A percentile compares a stretch with the other conserved stretches of the same genome.
phyloP scores from a whole-genome alignment of 2,329 filamentous ascomycete species.

The Onygenales sp. region DNA sequence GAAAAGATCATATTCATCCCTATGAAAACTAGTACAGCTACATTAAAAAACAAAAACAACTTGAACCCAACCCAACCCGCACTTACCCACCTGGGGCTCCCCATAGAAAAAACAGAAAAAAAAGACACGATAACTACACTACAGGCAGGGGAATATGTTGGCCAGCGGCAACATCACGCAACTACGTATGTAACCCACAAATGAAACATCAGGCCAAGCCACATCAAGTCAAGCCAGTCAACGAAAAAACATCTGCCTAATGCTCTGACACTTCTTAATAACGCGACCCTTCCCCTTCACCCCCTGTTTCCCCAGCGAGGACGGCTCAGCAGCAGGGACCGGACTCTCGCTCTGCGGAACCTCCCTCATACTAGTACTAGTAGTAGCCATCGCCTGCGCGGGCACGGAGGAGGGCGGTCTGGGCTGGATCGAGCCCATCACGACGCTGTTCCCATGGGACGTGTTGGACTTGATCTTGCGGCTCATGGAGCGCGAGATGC shows the following conservation, averaged over 20 bases:
- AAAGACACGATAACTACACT: no score
- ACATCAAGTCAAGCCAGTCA: neutral
- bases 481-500: constrained; percentile 28
- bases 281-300: constrained; percentile 7
- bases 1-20: no score
- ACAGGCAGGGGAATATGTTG: no score
- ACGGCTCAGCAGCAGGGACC: neutral
- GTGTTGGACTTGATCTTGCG: constrained; percentile 25
- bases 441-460: constrained; percentile 9
- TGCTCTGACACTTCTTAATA: constrained; percentile 18
- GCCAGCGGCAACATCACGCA: no score
- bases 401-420: neutral
- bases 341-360: neutral
- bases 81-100: no score
- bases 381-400: neutral
- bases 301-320: neutral
- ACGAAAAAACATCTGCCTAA: constrained; percentile 14
- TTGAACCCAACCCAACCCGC: no score
- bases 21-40: no score
- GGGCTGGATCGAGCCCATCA: neutral
- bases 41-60: no score
- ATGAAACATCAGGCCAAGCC: neutral
- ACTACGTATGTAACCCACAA: no score
- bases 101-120: no score
- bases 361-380: neutral